These are phyloP conservation scores for Bullera alba DNA, from an alignment of 768 basidiomycete genomes.

Conservation along the genomic window DNA sequence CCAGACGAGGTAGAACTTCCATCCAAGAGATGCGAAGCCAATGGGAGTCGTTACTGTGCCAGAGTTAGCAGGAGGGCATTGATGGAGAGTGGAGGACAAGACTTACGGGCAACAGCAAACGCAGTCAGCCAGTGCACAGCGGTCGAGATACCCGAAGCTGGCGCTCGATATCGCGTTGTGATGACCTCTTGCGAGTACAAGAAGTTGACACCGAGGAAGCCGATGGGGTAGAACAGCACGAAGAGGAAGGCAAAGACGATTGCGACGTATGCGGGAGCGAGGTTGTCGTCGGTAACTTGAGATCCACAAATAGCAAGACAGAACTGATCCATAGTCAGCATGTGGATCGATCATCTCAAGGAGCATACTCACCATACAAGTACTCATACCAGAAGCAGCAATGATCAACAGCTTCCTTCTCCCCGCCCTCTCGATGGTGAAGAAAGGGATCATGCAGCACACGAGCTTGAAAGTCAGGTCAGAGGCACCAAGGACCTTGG, in stretches of 20 bases:
- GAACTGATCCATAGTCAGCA: constrained; percentile 2
- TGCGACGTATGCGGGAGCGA: constrained; percentile 17
- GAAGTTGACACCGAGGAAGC: constrained; percentile 23
- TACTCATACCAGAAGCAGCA: constrained; percentile 14
- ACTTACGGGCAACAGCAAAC: constrained; percentile 17
- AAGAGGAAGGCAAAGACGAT: constrained; percentile 23
- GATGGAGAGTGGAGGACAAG: not conserved
- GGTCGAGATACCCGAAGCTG: constrained; percentile 22
- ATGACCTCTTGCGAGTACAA: constrained; percentile 23
- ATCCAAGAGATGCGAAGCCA: constrained; percentile 53
- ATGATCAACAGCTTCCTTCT: constrained; percentile 16
- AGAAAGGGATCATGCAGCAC: constrained; percentile 20
- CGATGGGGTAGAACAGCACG: constrained; percentile 24
- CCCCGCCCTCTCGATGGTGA: constrained; percentile 20
- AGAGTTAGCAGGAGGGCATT: not conserved
- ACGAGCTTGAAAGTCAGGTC: constrained; percentile 20
- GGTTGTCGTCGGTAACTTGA: constrained; percentile 12
- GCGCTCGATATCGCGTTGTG: constrained; percentile 19
- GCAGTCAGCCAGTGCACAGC: constrained; percentile 18
- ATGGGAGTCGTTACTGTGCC: constrained; percentile 49
- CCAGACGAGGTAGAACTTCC: constrained; percentile 49
- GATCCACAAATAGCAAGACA: constrained; percentile 20
- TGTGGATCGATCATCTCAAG: not conserved
- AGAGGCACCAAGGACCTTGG: constrained; percentile 16
- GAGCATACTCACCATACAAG: constrained; percentile 15